Evolutionary conservation across 2,329 filamentous ascomycete genomes (phyloP).

Genomic region (Penicillium sp.): DNA sequence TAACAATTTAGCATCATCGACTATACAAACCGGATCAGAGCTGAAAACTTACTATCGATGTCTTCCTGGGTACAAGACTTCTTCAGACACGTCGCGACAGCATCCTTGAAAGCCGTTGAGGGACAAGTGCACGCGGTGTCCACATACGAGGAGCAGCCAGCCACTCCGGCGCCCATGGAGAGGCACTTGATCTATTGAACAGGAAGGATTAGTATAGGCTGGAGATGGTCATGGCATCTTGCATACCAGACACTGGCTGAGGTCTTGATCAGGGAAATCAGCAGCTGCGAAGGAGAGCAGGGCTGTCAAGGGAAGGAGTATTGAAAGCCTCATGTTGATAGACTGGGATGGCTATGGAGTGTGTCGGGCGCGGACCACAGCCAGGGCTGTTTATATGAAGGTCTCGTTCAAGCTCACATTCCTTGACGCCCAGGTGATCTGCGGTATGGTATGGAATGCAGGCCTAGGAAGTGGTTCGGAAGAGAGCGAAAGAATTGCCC

Average conservation of each 20-base stretch:
- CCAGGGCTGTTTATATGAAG: not conserved
- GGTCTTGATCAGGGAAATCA: constrained; percentile 4
- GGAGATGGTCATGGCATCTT: not conserved
- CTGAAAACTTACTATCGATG: constrained; percentile 9
- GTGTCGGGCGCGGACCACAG: not conserved
- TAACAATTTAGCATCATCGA: not conserved
- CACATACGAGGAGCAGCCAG: constrained; percentile 14
- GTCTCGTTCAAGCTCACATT: not conserved
- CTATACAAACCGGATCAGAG: not conserved
- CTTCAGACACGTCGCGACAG: constrained; percentile 12
- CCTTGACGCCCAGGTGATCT: not conserved
- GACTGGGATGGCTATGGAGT: not conserved
- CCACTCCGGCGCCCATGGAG: constrained; percentile 8
- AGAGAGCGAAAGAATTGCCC: not conserved
- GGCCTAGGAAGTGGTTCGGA: not conserved
- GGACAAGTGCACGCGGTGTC: constrained; percentile 19
- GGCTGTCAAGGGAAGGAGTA: constrained; percentile 15
- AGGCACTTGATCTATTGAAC: constrained; percentile 12
- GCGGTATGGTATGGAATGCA: not conserved
- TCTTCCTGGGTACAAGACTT: constrained; percentile 13
- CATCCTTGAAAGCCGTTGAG: constrained; percentile 14
- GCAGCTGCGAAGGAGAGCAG: constrained; percentile 15
- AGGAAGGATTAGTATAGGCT: constrained; percentile 3
- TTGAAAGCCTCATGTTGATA: constrained; percentile 18
- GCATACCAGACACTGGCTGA: constrained; percentile 14